phyloP scores from a whole-genome alignment of 495 filamentous ascomycete genomes.

The Thozetella sp. region DNA sequence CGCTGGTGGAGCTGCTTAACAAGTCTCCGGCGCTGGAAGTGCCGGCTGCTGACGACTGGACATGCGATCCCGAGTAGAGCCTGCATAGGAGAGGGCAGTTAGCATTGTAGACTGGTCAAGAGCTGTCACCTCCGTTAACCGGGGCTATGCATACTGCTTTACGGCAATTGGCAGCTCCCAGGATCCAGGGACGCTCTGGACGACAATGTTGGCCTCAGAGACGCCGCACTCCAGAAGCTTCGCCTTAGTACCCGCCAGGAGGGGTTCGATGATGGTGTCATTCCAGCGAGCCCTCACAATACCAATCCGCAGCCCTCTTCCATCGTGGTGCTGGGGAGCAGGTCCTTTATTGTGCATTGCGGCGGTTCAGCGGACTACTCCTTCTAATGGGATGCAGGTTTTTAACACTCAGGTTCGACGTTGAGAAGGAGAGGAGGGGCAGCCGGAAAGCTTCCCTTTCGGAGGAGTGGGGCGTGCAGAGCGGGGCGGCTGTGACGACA shows the following conservation, averaged over 20 bases:
- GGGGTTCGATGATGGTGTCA: conserved; percentile 68
- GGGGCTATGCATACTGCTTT: conserved; percentile 59
- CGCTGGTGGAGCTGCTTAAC: conserved; percentile 65
- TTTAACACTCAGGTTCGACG: not conserved
- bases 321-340: conserved; percentile 52
- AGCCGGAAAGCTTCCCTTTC: conserved; percentile 1
- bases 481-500: not conserved
- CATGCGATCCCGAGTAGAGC: conserved; percentile 83
- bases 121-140: not conserved
- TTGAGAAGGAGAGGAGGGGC: not conserved
- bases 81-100: conserved; percentile 36
- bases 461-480: no score
- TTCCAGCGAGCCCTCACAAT: conserved; percentile 98
- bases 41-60: conserved; percentile 70
- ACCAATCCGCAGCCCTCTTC: conserved; percentile 82
- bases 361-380: not conserved
- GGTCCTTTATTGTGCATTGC: conserved; percentile 47
- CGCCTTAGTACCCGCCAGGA: conserved; percentile 67
- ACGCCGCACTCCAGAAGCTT: conserved; percentile 69
- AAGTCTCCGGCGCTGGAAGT: conserved; percentile 78
- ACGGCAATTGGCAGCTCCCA: conserved; percentile 92
- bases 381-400: no score
- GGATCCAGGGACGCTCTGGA: conserved; percentile 87
- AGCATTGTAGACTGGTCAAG: not conserved
- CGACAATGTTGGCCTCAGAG: conserved; percentile 80